Evolutionary conservation across 768 basidiomycete species (phyloP).

Genomic region (Ramaria sp.): DNA sequence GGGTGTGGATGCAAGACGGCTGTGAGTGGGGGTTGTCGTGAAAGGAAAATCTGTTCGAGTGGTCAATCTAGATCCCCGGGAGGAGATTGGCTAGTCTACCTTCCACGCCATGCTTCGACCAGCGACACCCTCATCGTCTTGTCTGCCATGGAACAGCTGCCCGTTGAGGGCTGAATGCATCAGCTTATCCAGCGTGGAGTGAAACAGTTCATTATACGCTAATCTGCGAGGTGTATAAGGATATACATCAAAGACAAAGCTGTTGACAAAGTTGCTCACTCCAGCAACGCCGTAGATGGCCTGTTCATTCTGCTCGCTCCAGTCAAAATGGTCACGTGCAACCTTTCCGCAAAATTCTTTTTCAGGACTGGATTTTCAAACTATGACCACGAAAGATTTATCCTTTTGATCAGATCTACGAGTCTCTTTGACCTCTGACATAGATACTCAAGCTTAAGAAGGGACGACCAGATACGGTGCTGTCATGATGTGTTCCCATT

Average conservation of each 20-base stretch:
- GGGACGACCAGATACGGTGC: too few species aligned
- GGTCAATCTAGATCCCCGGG: background rate
- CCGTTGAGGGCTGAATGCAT: conserved; percentile 56
- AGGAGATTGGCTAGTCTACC: conserved; percentile 30
- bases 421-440: too few species aligned
- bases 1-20: conserved; percentile 17
- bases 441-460: too few species aligned
- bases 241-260: background rate
- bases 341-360: too few species aligned
- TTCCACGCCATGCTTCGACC: conserved; percentile 87
- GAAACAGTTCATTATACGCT: conserved; percentile 6
- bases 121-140: conserved; percentile 35
- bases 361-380: too few species aligned
- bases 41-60: conserved; percentile 52
- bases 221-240: background rate
- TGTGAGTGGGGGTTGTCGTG: conserved; percentile 40
- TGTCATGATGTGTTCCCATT: too few species aligned
- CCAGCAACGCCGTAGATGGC: conserved; percentile 3
- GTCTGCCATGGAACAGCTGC: conserved; percentile 37
- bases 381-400: too few species aligned
- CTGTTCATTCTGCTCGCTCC: conserved; percentile 3
- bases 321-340: too few species aligned
- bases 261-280: background rate
- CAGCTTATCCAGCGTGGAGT: conserved; percentile 29
- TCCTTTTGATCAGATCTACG: too few species aligned